A percentile compares a stretch with the other conserved stretches of the same genome.
Conservation (phyloP, 2,329 filamentous ascomycete genomes). For the Aspergillus spinulosporus region DNA sequence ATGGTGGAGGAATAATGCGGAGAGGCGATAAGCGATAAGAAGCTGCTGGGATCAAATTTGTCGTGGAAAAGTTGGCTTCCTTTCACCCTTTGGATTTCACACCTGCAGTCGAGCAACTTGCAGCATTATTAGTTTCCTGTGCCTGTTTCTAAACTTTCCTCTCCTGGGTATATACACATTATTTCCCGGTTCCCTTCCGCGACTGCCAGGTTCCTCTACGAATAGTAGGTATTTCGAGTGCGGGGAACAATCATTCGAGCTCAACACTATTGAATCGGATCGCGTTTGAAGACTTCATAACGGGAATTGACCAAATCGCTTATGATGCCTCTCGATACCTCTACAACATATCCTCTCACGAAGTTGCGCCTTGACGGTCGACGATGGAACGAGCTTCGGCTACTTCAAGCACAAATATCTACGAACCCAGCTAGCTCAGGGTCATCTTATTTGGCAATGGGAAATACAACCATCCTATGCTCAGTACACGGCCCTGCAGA, state of each 20-base stretch:
- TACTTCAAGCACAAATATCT: slow-evolving; percentile 82
- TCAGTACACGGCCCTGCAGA: slow-evolving; percentile 85
- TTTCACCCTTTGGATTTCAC: slow-evolving; percentile 2
- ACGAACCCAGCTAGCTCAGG: slow-evolving; percentile 92
- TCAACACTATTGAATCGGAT: not conserved
- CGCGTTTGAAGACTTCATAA: slow-evolving; percentile 1
- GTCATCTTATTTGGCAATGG: slow-evolving; percentile 91
- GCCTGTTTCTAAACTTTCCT: not conserved
- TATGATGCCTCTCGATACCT: slow-evolving; percentile 89
- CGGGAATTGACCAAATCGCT: not conserved
- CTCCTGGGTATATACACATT: not conserved
- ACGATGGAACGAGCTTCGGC: slow-evolving; percentile 94
- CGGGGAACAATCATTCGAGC: slow-evolving; percentile 11
- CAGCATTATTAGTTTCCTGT: not conserved
- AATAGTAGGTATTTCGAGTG: slow-evolving; percentile 5
- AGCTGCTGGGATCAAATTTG: slow-evolving; percentile 18
- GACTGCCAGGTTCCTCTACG: not conserved
- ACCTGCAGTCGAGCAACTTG: not conserved
- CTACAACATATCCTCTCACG: slow-evolving; percentile 83
- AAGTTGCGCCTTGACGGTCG: slow-evolving; percentile 80
- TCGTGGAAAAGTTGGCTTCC: slow-evolving; percentile 18
- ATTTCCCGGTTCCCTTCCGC: not conserved
- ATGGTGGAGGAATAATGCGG: slow-evolving; percentile 15
- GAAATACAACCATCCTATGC: slow-evolving; percentile 95
- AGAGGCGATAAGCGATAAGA: slow-evolving; percentile 25